These are phyloP conservation scores for Taphrina confusa DNA, from an alignment of 1,139 yeast genomes.

Conservation along the genomic window DNA sequence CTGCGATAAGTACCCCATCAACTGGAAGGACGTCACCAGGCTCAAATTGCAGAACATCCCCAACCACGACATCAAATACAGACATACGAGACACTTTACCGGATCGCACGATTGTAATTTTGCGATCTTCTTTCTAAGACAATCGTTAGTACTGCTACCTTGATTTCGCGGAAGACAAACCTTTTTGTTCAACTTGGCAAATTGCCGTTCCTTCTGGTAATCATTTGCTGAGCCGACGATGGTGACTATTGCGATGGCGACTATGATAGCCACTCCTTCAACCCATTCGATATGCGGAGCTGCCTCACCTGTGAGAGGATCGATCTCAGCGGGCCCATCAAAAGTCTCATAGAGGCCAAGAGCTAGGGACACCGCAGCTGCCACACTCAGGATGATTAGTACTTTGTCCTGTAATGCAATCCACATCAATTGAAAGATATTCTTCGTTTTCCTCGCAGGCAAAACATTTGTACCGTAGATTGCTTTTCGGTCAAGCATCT, in stretches of 20 bases:
- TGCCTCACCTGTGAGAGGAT: slow-evolving; percentile 63
- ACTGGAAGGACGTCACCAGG: slow-evolving; percentile 96
- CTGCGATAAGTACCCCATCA: slow-evolving; percentile 74
- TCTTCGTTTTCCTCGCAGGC: slow-evolving; percentile 68
- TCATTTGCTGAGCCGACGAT: slow-evolving; percentile 92
- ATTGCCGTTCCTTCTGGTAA: slow-evolving; percentile 93
- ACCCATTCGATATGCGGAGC: slow-evolving; percentile 50
- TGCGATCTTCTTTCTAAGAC: slow-evolving; percentile 84
- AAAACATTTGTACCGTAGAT: slow-evolving; percentile 68
- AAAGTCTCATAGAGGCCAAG: slow-evolving; percentile 90
- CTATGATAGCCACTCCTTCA: slow-evolving; percentile 95
- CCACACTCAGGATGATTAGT: slow-evolving; percentile 74
- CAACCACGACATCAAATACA: slow-evolving; percentile 76
- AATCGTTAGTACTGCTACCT: not conserved
- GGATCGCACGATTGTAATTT: slow-evolving; percentile 71
- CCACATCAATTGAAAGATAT: slow-evolving; percentile 67
- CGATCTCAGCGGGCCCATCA: slow-evolving; percentile 76
- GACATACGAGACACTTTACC: slow-evolving; percentile 70
- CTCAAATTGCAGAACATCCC: slow-evolving; percentile 77
- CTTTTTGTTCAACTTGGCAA: slow-evolving; percentile 70
- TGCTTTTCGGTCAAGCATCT: slow-evolving; percentile 46
- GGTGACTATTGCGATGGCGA: slow-evolving; percentile 87
- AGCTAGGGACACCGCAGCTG: slow-evolving; percentile 85
- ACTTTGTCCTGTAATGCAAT: slow-evolving; percentile 92
- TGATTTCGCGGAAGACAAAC: slow-evolving; percentile 3